These are phyloP conservation scores for Penicillium thymicola DNA, from an alignment of 2,329 filamentous ascomycete species.

Conservation along the genomic window DNA sequence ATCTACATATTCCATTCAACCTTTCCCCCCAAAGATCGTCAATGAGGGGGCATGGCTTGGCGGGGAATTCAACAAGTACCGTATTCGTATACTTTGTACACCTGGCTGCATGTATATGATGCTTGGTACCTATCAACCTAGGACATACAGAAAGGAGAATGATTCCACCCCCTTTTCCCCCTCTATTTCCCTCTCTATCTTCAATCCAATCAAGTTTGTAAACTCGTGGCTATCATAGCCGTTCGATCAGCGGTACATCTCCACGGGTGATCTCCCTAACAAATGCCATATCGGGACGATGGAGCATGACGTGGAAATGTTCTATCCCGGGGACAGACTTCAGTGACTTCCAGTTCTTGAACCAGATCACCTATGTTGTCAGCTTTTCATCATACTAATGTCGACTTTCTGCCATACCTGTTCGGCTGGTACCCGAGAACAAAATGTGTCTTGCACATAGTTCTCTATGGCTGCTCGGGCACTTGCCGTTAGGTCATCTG, in stretches of 20 bases:
- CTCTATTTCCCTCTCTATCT: background rate
- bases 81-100: background rate
- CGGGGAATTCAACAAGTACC: background rate
- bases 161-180: too few relatives aligned
- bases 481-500: slow-evolving; percentile 64
- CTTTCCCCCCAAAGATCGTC: slow-evolving; percentile 4
- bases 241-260: slow-evolving; percentile 64
- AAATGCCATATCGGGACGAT: slow-evolving; percentile 68
- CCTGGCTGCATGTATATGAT: background rate
- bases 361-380: slow-evolving; percentile 65
- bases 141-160: background rate
- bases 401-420: slow-evolving; percentile 34
- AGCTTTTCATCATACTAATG: background rate
- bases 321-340: slow-evolving; percentile 86
- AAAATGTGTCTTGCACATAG: slow-evolving; percentile 68
- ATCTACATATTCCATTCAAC: background rate
- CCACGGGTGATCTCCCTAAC: slow-evolving; percentile 68
- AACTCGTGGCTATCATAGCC: slow-evolving; percentile 19
- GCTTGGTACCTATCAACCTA: background rate
- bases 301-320: slow-evolving; percentile 93
- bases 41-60: slow-evolving; percentile 24
- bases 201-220: background rate
- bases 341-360: slow-evolving; percentile 83
- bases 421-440: slow-evolving; percentile 41
- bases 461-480: slow-evolving; percentile 64